These are phyloP conservation scores for Salix koriyanagi DNA, from an alignment of 345 rosid species.

Conservation along the genomic window DNA sequence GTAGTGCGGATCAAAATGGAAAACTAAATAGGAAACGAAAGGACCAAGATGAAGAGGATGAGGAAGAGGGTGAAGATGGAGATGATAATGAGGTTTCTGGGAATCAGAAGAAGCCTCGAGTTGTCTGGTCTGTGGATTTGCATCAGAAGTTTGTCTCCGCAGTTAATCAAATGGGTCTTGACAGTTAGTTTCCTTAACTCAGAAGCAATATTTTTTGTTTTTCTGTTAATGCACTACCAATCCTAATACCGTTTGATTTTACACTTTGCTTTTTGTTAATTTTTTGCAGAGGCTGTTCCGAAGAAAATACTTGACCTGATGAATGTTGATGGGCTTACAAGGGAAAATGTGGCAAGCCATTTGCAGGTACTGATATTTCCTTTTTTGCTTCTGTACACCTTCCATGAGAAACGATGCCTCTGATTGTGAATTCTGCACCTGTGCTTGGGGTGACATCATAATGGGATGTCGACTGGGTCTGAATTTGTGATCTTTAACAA, in stretches of 20 bases:
- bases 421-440: background rate
- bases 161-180: conserved; percentile 77
- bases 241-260: background rate
- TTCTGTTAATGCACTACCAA: background rate
- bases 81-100: conserved; percentile 59
- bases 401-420: background rate
- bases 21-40: conserved; percentile 54
- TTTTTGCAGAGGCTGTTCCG: conserved; percentile 80
- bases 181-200: conserved; percentile 50
- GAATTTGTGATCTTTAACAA: too few relatives aligned
- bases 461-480: background rate
- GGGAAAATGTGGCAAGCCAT: conserved; percentile 99
- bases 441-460: background rate
- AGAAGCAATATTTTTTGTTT: conserved; percentile 4
- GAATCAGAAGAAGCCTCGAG: conserved; percentile 78
- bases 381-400: background rate
- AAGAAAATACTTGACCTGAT: conserved; percentile 88
- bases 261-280: conserved; percentile 5
- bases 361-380: conserved; percentile 55
- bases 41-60: conserved; percentile 74
- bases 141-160: conserved; percentile 84
- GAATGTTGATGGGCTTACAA: conserved; percentile 85
- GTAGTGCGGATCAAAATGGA: conserved; percentile 34
- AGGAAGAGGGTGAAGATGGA: conserved; percentile 53
- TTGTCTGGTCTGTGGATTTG: conserved; percentile 83